Conservation (phyloP, 106 monocot genomes). For the Acorus gramineus region DNA sequence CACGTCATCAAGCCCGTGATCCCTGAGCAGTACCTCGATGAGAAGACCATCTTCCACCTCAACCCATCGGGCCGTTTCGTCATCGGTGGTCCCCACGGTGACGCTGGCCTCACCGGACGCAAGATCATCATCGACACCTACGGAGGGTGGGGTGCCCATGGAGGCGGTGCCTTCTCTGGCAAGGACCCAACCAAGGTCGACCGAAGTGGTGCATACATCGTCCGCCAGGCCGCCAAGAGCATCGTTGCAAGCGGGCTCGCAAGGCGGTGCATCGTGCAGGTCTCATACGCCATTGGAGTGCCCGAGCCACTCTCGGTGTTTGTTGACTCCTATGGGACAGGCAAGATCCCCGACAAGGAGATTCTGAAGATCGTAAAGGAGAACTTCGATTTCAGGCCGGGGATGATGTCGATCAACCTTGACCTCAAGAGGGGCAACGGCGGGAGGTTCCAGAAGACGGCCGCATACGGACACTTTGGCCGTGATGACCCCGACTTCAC, state of each 20-base stretch:
- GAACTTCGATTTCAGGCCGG: constrained; percentile 44
- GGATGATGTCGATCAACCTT: constrained; percentile 42
- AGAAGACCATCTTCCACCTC: too few species aligned
- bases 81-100: too few species aligned
- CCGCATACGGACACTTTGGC: constrained; percentile 21
- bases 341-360: constrained; percentile 44
- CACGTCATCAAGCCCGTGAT: constrained; percentile 16
- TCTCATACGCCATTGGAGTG: constrained; percentile 43
- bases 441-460: constrained; percentile 35
- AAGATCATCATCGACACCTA: too few species aligned
- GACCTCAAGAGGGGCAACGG: constrained; percentile 38
- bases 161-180: too few species aligned
- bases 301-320: constrained; percentile 42
- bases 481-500: constrained; percentile 26
- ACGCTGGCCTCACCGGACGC: too few species aligned
- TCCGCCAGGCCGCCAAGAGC: too few species aligned
- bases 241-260: constrained; percentile 15
- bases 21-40: too few species aligned
- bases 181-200: too few species aligned
- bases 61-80: too few species aligned
- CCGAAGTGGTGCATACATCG: too few species aligned
- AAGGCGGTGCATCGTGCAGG: constrained; percentile 35
- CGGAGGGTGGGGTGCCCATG: too few species aligned
- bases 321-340: constrained; percentile 40
- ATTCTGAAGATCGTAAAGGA: constrained; percentile 41